phyloP scores from a whole-genome alignment of 192 early-diverging fungal species.

The Coemansia sp. region DNA sequence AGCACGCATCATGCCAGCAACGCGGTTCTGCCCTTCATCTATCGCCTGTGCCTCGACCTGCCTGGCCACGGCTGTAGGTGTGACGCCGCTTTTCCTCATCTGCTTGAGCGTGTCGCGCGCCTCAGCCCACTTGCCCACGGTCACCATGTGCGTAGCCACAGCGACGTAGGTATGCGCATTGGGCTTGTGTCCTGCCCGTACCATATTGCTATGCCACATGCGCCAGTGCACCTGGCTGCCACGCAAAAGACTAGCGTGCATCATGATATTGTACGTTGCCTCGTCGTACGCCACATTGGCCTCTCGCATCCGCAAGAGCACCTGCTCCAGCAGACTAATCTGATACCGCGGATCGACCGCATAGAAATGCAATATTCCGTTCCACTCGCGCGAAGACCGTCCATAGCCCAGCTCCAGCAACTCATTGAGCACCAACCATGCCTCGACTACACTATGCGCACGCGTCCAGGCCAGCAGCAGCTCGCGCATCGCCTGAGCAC shows the following conservation, averaged over 20 bases:
- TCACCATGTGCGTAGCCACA: conserved; percentile 20
- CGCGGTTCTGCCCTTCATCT: no score
- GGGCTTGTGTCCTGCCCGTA: conserved; percentile 10
- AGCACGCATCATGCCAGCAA: no score
- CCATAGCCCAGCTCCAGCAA: conserved; percentile 20
- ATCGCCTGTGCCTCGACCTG: no score
- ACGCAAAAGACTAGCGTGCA: conserved; percentile 35
- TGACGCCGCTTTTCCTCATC: conserved; percentile 13
- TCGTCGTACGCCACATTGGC: conserved; percentile 12
- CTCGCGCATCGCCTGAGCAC: conserved; percentile 16
- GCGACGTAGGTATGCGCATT: conserved; percentile 14
- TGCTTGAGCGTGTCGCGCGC: conserved; percentile 15
- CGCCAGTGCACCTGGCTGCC: conserved; percentile 19
- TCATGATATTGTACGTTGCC: conserved; percentile 36
- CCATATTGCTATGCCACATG: conserved; percentile 25
- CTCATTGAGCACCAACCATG: conserved; percentile 17
- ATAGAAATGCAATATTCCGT: conserved; percentile 34
- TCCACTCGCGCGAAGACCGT: conserved; percentile 26
- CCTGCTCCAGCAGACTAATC: conserved; percentile 21
- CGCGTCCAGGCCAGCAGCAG: conserved; percentile 35
- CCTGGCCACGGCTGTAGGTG: no score
- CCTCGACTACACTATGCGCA: conserved; percentile 4
- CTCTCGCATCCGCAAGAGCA: conserved; percentile 16
- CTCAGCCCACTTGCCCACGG: conserved; percentile 28
- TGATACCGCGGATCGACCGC: conserved; percentile 38